Evolutionary conservation across 768 basidiomycete genomes (phyloP), one percentile per base, ranked within the genome.

Genomic region (Gloeophyllum trabeum): DNA sequence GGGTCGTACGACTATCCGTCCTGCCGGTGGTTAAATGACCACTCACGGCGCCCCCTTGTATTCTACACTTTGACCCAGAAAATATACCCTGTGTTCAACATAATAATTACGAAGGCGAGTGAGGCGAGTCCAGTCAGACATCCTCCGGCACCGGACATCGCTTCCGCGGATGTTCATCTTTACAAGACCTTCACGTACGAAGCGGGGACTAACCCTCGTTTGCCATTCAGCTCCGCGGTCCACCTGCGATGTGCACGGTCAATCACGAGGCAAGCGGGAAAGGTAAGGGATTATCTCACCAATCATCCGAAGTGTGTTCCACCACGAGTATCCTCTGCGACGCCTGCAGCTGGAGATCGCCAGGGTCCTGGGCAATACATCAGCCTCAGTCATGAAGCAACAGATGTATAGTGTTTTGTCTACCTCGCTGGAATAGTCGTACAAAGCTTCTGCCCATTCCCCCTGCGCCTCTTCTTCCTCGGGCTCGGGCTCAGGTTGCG

Each of bases 401-500:
- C 10, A 28, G 18, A 4, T 22, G 41, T 22, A 34, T 14, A 12
- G 37, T 46, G 3, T 18, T 5, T 12, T n/a, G 48, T 61, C 30
- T 49, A 86, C 85, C 51, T 64, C 63, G 40, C 83, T 78, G 34
- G 62, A 62, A 61, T 83, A 89, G 46, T 83, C 84, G 52, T 88
- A 89, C 57, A 85, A 50, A 4, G 66, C 86, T 51, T 87, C 77
- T 13, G 75, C 83, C 86, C 86, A 89, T 46, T 83, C 80, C 3
- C 81, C 83, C 24, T 60, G 56, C 43, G 61, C 61, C 35, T 65
- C 64, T 2, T 55, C 54, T 47, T 64, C 64, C 6, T 52, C 56
- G 41, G 57, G 56, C 44, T 58, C 61, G 44, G 49, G 59, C 26
- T 52, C 44, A 38, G 53, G 46, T 13, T 51, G 51, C 1, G 58